These are phyloP conservation scores for Pluteus cervinus DNA, from an alignment of 768 basidiomycete genomes.

Conservation along the genomic window DNA sequence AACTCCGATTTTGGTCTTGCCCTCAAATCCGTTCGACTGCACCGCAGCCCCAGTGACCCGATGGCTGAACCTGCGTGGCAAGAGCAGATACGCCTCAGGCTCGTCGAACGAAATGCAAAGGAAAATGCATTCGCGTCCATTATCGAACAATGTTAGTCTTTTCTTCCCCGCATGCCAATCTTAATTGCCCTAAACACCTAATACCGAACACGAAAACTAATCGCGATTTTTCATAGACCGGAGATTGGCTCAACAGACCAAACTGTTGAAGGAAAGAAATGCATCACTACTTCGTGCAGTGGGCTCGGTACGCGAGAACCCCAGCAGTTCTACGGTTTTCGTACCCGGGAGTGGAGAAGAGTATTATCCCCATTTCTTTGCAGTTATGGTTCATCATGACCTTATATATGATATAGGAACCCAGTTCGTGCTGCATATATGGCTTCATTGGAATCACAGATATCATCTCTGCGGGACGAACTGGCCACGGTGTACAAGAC, in stretches of 20 bases:
- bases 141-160: slow-evolving; percentile 83
- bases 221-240: slow-evolving; percentile 57
- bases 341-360: slow-evolving; percentile 64
- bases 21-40: too few relatives aligned
- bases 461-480: slow-evolving; percentile 87
- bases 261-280: slow-evolving; percentile 90
- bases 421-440: slow-evolving; percentile 86
- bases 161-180: slow-evolving; percentile 10
- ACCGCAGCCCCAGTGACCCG: too few relatives aligned
- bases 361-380: slow-evolving; percentile 34
- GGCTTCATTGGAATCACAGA: slow-evolving; percentile 88
- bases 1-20: too few relatives aligned
- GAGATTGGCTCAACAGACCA: slow-evolving; percentile 87
- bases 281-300: slow-evolving; percentile 82
- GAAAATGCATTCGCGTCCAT: slow-evolving; percentile 79
- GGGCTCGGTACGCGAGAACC: slow-evolving; percentile 58
- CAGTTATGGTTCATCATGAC: slow-evolving; percentile 7
- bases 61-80: slow-evolving; percentile 88
- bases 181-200: slow-evolving; percentile 10
- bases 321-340: slow-evolving; percentile 56
- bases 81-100: slow-evolving; percentile 70
- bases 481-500: slow-evolving; percentile 94
- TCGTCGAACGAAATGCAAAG: slow-evolving; percentile 77
- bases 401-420: slow-evolving; percentile 42
- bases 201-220: too few relatives aligned